These are phyloP conservation scores for Pseudocercospora vitis DNA, from an alignment of 2,329 filamentous ascomycete genomes.

Conservation along the genomic window DNA sequence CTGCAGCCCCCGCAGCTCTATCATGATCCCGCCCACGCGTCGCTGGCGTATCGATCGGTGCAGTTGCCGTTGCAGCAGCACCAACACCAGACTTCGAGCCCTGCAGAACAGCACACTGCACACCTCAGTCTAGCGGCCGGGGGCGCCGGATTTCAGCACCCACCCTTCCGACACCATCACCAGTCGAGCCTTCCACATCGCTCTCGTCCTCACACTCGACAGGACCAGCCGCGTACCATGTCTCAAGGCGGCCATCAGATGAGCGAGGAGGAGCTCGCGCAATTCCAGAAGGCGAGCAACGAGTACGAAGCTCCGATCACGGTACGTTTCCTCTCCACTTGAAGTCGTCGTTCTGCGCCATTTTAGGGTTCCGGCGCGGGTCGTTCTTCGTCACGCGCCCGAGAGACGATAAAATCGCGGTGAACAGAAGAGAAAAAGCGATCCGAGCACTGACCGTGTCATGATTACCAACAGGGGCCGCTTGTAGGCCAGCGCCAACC, in stretches of 20 bases:
- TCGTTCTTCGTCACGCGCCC: no score
- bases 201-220: conserved; percentile 27
- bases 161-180: conserved; percentile 26
- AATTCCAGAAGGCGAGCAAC: conserved; percentile 62
- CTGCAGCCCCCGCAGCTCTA: conserved; percentile 29
- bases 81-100: conserved; percentile 16
- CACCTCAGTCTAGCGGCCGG: conserved; percentile 28
- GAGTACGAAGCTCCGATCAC: conserved; percentile 59
- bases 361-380: conserved; percentile 30
- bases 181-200: conserved; percentile 24
- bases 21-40: conserved; percentile 38
- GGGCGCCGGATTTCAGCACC: conserved; percentile 27
- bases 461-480: conserved; percentile 63
- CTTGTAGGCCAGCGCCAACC: conserved; percentile 76
- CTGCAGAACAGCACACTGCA: conserved; percentile 25
- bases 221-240: conserved; percentile 37
- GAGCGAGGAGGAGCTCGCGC: conserved; percentile 57
- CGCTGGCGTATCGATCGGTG: conserved; percentile 41
- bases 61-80: conserved; percentile 43
- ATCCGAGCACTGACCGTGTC: conserved; percentile 29
- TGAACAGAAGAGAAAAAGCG: conserved; percentile 11
- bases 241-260: conserved; percentile 26
- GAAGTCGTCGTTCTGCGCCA: conserved; percentile 19
- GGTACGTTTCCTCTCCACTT: conserved; percentile 44
- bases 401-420: conserved; percentile 8